Conservation (phyloP, 495 filamentous ascomycete genomes). For the Penicillium bovifimosum region DNA sequence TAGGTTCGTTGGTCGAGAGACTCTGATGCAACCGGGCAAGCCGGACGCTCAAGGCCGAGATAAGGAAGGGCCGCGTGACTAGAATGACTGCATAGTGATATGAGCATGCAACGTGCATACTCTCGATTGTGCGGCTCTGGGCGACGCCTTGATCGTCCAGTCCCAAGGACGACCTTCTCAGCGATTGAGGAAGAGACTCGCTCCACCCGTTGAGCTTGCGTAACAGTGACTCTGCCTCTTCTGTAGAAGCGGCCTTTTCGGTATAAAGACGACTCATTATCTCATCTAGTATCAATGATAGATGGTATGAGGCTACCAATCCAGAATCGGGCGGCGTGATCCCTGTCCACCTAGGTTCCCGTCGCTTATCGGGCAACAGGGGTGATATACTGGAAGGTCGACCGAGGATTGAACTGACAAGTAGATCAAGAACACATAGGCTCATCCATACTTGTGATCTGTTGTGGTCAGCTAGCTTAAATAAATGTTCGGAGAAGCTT, state of each 20-base stretch:
- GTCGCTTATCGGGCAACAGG: conserved; percentile 19
- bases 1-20: conserved; percentile 5
- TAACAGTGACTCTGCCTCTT: conserved; percentile 32
- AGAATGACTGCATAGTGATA: conserved; percentile 43
- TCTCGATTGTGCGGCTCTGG: conserved; percentile 32
- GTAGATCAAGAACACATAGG: conserved; percentile 38
- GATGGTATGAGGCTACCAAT: conserved; percentile 31
- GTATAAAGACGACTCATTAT: conserved; percentile 31
- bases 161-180: conserved; percentile 18
- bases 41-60: conserved; percentile 32
- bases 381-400: conserved; percentile 33
- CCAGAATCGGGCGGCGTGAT: conserved; percentile 7
- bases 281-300: conserved; percentile 33
- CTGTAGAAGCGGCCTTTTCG: conserved; percentile 27
- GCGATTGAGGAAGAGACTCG: conserved; percentile 22
- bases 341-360: conserved; percentile 1
- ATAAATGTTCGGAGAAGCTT: neutral
- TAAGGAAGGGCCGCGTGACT: conserved; percentile 38
- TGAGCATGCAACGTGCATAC: conserved; percentile 37
- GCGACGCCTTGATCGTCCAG: conserved; percentile 15
- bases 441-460: conserved; percentile 41
- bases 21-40: conserved; percentile 30
- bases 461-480: neutral
- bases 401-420: conserved; percentile 41
- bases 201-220: conserved; percentile 34